Conservation (phyloP, 164 flowering plant genomes). For the Liquidambar formosana region DNA sequence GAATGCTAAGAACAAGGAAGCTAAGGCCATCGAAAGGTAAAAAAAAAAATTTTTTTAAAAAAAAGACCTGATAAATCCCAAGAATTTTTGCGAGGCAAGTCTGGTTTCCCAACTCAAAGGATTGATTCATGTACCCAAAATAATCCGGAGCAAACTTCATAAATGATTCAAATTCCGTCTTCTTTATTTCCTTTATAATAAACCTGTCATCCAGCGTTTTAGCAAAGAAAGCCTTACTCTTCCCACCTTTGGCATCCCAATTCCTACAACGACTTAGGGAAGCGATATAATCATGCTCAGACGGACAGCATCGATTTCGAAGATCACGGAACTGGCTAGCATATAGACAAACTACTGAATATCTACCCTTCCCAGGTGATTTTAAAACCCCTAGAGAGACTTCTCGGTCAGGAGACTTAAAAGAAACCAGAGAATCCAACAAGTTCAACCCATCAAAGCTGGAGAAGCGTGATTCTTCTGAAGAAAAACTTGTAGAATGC, state of each 20-base stretch:
- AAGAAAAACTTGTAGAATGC: constrained; percentile 32
- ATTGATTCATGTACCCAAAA: constrained; percentile 69
- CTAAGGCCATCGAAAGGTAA: background rate
- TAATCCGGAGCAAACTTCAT: constrained; percentile 76
- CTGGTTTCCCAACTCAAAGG: constrained; percentile 63
- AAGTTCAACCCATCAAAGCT: constrained; percentile 57
- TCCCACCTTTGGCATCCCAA: constrained; percentile 98
- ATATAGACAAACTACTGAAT: constrained; percentile 71
- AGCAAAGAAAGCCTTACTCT: constrained; percentile 86
- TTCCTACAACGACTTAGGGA: constrained; percentile 84
- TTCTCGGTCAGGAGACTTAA: constrained; percentile 45
- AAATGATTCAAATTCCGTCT: constrained; percentile 84
- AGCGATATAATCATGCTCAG: constrained; percentile 79
- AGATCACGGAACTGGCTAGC: constrained; percentile 66
- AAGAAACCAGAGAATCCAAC: constrained; percentile 43
- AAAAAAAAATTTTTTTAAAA: background rate
- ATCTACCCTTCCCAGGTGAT: constrained; percentile 58
- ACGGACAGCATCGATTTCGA: constrained; percentile 62
- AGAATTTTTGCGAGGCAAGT: constrained; percentile 94
- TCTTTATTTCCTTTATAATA: constrained; percentile 84
- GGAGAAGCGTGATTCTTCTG: constrained; percentile 51
- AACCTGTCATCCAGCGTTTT: constrained; percentile 93
- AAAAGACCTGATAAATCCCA: constrained; percentile 87
- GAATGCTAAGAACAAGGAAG: constrained; percentile 3
- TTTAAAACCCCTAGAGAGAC: constrained; percentile 60